Evolutionary conservation across 352 stramenopile genomes (phyloP), one percentile per base, ranked within the genome.

Genomic region (Phytophthora ohioensis): DNA sequence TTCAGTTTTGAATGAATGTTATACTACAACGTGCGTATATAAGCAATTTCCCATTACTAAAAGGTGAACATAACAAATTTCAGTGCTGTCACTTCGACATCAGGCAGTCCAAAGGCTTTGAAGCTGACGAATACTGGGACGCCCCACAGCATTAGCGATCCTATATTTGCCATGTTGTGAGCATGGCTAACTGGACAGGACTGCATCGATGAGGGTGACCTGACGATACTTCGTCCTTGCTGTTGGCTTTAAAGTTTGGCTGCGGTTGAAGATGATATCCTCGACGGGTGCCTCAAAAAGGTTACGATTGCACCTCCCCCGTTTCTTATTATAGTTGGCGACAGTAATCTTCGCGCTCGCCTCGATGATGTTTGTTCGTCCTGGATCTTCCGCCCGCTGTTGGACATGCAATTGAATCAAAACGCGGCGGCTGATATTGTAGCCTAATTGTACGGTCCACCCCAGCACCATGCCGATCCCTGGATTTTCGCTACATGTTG

Each of bases 81-180:
- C 21, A 27, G 21, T 27, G 21, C 21, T 27, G 21, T 27, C 21
- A 27, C 21, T 27, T 27, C 21, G 21, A 27, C 21, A 27, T 27
- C 21, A 27, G 21, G 21, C 21, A 27, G 21, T 27, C 21, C 21
- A 27, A 27, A 27, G 21, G 21, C 21, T 27, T 27, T 27, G 21
- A 27, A 27, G 21, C 21, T 27, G 21, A 27, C 21, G 21, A 27
- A 27, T 27, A 27, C 21, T 27, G 21, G 21, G 21, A 27, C 21
- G 21, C 21, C 21, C 35, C 35, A 11, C 35, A 55, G 13, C 48
- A 34, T 27, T 55, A 27, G 8, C 21, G n/a, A 57, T 65, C 34
- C 35, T 30, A 3, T n/a, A 56, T 64, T 64, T 27, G 57, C 57
- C 45, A n/a, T 21, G 13, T 65, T 48, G 57, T 57, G n/a, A 15